phyloP scores from a whole-genome alignment of 805 yeast genomes.

The Candida glaebosa region DNA sequence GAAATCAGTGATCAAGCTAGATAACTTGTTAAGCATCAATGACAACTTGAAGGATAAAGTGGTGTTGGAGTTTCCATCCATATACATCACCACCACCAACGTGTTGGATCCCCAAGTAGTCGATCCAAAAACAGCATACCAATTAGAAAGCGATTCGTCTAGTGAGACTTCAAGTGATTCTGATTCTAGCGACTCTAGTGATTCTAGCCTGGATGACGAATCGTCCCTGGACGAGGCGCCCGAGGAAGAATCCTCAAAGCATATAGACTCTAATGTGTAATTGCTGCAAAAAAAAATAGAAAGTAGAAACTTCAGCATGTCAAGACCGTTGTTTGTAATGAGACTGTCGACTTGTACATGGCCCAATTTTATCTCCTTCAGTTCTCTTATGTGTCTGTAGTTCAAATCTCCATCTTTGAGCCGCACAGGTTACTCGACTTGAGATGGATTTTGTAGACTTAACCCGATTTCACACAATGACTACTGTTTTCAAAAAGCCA shows the following conservation, averaged over 20 bases:
- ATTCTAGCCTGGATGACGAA: constrained; percentile 4
- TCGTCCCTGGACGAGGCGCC: constrained; percentile 24
- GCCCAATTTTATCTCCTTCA: no score
- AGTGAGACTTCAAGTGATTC: constrained; percentile 13
- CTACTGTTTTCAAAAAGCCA: constrained; percentile 29
- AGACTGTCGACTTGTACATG: no score
- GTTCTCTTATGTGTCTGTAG: no score
- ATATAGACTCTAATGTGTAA: background rate
- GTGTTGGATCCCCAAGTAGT: constrained; percentile 10
- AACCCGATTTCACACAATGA: constrained; percentile 13
- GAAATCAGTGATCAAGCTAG: constrained; percentile 35
- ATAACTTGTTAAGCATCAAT: constrained; percentile 42
- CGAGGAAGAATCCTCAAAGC: constrained; percentile 31
- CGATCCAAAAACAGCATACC: constrained; percentile 16
- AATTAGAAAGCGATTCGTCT: constrained; percentile 1
- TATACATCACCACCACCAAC: constrained; percentile 38
- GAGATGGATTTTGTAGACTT: constrained; percentile 3
- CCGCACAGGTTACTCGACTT: background rate
- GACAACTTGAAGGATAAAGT: constrained; percentile 46
- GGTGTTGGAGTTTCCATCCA: constrained; percentile 77
- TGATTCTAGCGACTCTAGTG: constrained; percentile 14
- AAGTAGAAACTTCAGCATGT: background rate
- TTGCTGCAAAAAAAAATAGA: background rate
- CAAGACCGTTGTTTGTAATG: no score
- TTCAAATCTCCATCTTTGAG: background rate